Conservation (phyloP, 306 rosid genomes). For the Bauhinia variegata region DNA sequence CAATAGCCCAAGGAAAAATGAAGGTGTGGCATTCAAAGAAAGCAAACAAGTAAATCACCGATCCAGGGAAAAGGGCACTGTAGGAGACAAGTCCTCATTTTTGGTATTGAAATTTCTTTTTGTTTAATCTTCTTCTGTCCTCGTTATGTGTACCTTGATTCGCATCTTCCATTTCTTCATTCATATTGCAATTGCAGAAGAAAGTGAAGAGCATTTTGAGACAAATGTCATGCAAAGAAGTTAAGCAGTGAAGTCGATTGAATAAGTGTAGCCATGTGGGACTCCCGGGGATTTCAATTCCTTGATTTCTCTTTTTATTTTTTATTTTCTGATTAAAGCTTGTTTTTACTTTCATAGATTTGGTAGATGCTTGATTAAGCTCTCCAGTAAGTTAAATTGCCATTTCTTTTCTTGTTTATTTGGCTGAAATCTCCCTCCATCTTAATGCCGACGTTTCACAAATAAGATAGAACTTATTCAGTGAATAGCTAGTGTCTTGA, state of each 20-base stretch:
- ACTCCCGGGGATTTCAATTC: not conserved
- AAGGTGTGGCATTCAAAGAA: conserved; percentile 13
- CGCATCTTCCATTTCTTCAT: not conserved
- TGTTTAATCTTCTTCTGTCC: not conserved
- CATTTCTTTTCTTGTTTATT: not conserved
- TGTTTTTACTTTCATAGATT: not conserved
- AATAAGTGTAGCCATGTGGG: not conserved
- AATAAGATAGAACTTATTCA: not conserved
- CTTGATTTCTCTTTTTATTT: not conserved
- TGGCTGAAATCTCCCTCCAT: not conserved
- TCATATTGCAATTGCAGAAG: conserved; percentile 44
- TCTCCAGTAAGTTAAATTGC: not conserved
- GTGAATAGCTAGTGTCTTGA: not conserved
- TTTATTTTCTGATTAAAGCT: not conserved
- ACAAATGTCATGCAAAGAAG: conserved; percentile 52
- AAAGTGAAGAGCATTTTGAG: conserved; percentile 43
- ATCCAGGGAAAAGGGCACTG: conserved; percentile 31
- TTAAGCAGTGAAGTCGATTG: conserved; percentile 38
- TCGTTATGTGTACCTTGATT: not conserved
- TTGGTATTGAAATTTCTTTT: conserved; percentile 36
- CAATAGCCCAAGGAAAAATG: conserved; percentile 24
- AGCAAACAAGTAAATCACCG: not conserved
- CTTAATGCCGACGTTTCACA: not conserved
- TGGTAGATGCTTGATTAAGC: not conserved
- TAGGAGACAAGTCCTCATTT: conserved; percentile 6